A percentile compares a stretch with the other conserved stretches of the same genome.
Evolutionary conservation across 2,329 filamentous ascomycete genomes (phyloP).

Genomic region (Aspergillus sp.): DNA sequence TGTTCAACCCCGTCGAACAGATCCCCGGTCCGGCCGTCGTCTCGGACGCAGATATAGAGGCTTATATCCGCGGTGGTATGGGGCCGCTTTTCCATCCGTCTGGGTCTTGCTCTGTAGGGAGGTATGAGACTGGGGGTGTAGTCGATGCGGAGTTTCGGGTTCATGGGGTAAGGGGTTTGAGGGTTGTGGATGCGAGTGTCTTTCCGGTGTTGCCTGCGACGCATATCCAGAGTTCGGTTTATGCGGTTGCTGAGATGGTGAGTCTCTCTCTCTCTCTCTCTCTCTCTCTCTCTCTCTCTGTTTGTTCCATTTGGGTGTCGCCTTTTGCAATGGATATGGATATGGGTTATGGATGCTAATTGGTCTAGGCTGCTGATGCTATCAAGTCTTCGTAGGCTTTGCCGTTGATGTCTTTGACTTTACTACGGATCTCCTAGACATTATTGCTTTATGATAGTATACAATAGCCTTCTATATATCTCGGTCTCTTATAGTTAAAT

Average conservation of each 20-base stretch:
- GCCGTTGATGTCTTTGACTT: no score
- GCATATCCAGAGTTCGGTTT: conserved; percentile 7
- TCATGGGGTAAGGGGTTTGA: background rate
- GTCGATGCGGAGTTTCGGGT: background rate
- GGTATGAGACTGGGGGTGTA: background rate
- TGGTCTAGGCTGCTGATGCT: no score
- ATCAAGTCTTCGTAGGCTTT: no score
- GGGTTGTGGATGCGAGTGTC: conserved; percentile 4
- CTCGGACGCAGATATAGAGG: conserved; percentile 2
- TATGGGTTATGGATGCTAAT: no score
- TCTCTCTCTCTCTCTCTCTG: no score
- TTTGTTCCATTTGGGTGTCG: no score
- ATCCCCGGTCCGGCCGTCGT: background rate
- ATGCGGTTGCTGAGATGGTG: conserved; percentile 9
- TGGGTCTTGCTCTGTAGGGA: background rate
- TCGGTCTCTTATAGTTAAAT: no score
- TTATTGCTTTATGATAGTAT: no score
- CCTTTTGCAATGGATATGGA: no score
- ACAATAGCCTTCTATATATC: no score
- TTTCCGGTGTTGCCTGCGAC: conserved; percentile 6
- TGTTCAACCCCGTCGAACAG: background rate
- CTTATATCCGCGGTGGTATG: background rate
- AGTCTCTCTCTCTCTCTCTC: background rate
- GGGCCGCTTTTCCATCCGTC: conserved; percentile 3
- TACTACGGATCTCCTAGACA: no score